Evolutionary conservation across 345 rosid species (phyloP).

Genomic region (Streptanthus diversifolius): DNA sequence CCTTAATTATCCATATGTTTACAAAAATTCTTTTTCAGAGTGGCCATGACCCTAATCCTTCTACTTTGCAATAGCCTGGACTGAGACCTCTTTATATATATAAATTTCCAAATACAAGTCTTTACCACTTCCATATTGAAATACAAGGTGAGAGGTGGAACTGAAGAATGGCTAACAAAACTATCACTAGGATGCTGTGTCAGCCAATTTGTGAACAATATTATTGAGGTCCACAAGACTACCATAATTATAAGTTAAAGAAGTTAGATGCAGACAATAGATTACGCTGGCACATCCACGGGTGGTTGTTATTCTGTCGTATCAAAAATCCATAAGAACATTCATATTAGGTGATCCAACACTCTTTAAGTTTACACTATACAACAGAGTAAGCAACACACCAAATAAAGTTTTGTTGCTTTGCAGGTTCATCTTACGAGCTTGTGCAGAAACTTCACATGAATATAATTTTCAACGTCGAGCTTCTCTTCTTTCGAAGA

Average conservation of each 20-base stretch:
- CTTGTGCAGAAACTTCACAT: conserved; percentile 39
- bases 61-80: not conserved
- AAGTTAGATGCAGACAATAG: not conserved
- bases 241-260: not conserved
- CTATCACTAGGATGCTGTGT: not conserved
- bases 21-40: not conserved
- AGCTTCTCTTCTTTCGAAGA: not conserved
- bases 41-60: not conserved
- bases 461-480: not conserved
- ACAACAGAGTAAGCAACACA: conserved; percentile 25
- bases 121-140: not conserved
- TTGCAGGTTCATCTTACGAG: conserved; percentile 86
- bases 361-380: not conserved
- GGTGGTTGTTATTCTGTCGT: not conserved
- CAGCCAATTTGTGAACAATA: not conserved
- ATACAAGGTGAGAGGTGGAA: not conserved
- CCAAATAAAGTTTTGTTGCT: conserved; percentile 85
- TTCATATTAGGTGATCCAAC: not conserved
- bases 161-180: not conserved
- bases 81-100: not conserved
- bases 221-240: not conserved
- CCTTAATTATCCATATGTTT: not conserved
- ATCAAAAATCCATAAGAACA: not conserved
- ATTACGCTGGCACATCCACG: not conserved
- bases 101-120: not conserved